Evolutionary conservation across 2,329 filamentous ascomycete genomes (phyloP), one percentile per base, ranked within the genome.

Genomic region (Elsinoe necatrix): DNA sequence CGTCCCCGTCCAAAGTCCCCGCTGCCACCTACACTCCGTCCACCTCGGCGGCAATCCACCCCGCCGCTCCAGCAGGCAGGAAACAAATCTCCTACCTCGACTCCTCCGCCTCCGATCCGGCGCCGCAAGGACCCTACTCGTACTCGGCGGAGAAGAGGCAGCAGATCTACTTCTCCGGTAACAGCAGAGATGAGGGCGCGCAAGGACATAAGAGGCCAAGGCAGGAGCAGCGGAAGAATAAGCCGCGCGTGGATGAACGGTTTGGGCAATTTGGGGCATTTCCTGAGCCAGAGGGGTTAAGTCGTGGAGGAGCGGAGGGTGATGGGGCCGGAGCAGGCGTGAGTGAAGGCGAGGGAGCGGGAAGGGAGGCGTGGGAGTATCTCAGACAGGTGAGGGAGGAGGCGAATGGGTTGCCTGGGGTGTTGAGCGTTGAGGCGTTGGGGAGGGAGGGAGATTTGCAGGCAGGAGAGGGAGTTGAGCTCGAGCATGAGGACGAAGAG

Each of bases 231-330:
- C 16, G 34, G 29, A 35, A 18, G 48, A 23, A 39, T 35, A 35
- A 29, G 18, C 73, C 75, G 21, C 72, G 71, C 41, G 69, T 83
- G 58, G 79, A 89, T 67, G 78, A 81, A 8, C 80, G 81, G 1
- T 88, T 83, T 69, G 86, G 86, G 39, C 86, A 89, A 70, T 81
- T 83, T 69, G 82, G 82, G 64, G 85, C 85, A 42, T 86, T 90
- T 63, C 83, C 85, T 5, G 79, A 79, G n/a, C 70, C 81, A 23
- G 41, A 21, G 16, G 23, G 14, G n/a, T 29, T 14, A 4, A 20
- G 31, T 18, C 7, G 23, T 29, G 43, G 23, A n/a, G 7, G 37
- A 21, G 16, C 5, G 4, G 35, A n/a, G 7, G 11, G 18, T 6
- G 37, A 31, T 8, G 54, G 23, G 16, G 54, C n/a, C 23, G 41